Percentiles rank a stretch among this genome's conserved stretches.
Evolutionary conservation across 441 rosid species (phyloP).

Genomic region (Geranium incanum): DNA sequence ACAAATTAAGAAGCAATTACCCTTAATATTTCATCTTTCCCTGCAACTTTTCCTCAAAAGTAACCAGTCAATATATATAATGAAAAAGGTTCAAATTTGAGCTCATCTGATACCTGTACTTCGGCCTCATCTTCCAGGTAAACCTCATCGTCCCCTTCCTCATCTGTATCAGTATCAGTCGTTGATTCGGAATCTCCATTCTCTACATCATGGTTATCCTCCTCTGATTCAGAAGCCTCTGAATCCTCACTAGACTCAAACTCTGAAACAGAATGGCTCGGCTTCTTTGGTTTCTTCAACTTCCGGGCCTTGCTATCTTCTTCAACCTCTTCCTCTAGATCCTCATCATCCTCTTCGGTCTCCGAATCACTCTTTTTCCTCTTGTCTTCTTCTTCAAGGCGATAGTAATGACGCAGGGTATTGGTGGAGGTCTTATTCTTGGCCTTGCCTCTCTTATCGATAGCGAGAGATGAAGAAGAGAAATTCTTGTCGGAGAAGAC

Average conservation of each 20-base stretch:
- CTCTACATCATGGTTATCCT: constrained; percentile 25
- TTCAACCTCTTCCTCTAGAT: constrained; percentile 24
- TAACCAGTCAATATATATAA: background rate
- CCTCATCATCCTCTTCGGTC: constrained; percentile 13
- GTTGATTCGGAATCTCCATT: constrained; percentile 18
- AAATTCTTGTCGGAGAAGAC: constrained; percentile 55
- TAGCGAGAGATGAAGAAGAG: constrained; percentile 36
- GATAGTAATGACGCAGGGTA: constrained; percentile 58
- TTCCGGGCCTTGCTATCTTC: constrained; percentile 30
- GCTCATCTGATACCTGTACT: constrained; percentile 30
- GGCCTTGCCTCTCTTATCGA: constrained; percentile 71
- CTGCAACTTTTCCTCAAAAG: background rate
- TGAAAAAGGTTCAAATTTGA: background rate
- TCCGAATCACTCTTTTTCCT: constrained; percentile 12
- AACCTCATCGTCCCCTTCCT: constrained; percentile 36
- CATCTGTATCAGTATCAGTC: constrained; percentile 52
- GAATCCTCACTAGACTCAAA: constrained; percentile 20
- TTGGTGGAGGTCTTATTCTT: constrained; percentile 31
- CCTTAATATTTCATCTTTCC: background rate
- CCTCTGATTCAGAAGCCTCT: constrained; percentile 24
- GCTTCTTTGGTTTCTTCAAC: constrained; percentile 17
- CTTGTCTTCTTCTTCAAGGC: constrained; percentile 31
- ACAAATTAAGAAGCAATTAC: background rate
- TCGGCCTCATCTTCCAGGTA: constrained; percentile 43
- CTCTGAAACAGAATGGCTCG: background rate